A percentile compares a stretch with the other conserved stretches of the same genome.
Evolutionary conservation across 2,329 filamentous ascomycete species (phyloP).

Genomic region (Neopestalotiopsis clavispora): DNA sequence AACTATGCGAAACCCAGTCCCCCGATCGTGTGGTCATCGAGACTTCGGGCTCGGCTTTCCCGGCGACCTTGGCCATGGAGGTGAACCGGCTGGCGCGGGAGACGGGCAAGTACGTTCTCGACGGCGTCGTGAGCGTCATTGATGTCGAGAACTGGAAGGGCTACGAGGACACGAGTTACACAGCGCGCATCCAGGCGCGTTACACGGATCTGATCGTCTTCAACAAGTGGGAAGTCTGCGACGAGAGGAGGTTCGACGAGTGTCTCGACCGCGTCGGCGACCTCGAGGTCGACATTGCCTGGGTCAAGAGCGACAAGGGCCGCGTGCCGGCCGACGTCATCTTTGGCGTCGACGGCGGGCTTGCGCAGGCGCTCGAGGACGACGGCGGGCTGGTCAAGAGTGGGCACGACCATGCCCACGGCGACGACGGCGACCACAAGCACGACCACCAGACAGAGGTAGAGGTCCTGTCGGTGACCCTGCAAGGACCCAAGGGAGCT

Average conservation of each 20-base stretch:
- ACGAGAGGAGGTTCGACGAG: constrained; percentile 76
- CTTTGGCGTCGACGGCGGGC: constrained; percentile 84
- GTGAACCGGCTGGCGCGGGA: constrained; percentile 80
- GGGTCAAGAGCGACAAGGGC: constrained; percentile 84
- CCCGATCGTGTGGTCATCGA: constrained; percentile 94
- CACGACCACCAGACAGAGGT: constrained; percentile 82
- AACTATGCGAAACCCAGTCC: constrained; percentile 62
- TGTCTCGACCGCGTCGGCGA: constrained; percentile 81
- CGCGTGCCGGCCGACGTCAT: constrained; percentile 79
- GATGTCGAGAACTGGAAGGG: constrained; percentile 96
- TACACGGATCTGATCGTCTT: constrained; percentile 92
- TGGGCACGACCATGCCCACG: constrained; percentile 46
- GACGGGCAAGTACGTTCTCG: constrained; percentile 73
- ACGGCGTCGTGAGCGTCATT: constrained; percentile 87
- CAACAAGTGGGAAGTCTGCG: constrained; percentile 87
- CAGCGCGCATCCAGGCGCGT: constrained; percentile 82
- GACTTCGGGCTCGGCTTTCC: constrained; percentile 87
- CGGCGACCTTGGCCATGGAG: constrained; percentile 88
- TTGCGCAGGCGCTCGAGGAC: constrained; percentile 63
- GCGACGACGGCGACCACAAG: constrained; percentile 47
- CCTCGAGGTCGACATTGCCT: constrained; percentile 78
- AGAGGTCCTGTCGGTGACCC: constrained; percentile 84
- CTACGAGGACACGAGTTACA: constrained; percentile 90
- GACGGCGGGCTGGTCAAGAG: constrained; percentile 40
- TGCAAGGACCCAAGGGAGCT: constrained; percentile 51